Evolutionary conservation across 495 filamentous ascomycete genomes (phyloP).

Genomic region (Neurospora terricola): DNA sequence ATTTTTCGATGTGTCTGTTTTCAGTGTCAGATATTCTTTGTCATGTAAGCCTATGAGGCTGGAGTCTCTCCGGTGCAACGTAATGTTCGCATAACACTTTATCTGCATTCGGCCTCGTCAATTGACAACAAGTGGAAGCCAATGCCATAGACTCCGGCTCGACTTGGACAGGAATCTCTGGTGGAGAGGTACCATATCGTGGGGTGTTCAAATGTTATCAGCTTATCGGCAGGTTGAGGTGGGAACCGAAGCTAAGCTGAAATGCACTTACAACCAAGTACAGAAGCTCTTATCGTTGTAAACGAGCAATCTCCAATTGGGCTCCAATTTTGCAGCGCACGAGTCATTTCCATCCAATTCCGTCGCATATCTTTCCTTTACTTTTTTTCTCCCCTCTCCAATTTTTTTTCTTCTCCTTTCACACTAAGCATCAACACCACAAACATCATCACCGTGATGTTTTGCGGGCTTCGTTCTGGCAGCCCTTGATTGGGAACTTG

Average conservation of each 20-base stretch:
- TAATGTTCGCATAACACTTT: too few relatives aligned
- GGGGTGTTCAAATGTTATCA: neutral
- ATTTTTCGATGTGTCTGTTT: neutral
- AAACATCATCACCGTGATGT: neutral
- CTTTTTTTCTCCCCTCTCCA: neutral
- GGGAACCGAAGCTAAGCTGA: neutral
- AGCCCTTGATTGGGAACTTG: conserved; percentile 5
- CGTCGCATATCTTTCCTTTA: neutral
- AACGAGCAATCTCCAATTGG: neutral
- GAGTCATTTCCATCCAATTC: neutral
- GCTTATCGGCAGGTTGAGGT: neutral
- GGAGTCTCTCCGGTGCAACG: neutral
- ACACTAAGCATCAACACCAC: neutral
- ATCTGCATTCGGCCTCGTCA: too few relatives aligned
- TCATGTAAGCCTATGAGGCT: neutral
- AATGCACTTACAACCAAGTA: neutral
- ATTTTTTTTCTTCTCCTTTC: conserved; percentile 1
- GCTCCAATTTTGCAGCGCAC: neutral
- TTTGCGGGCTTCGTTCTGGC: neutral
- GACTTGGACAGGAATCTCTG: neutral
- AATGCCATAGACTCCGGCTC: neutral
- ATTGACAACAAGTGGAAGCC: neutral
- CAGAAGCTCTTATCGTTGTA: neutral
- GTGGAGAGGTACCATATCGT: neutral
- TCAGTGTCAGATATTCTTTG: neutral